These are phyloP conservation scores for Penicillium verrucosum DNA, from an alignment of 2,329 filamentous ascomycete species.

Conservation along the genomic window DNA sequence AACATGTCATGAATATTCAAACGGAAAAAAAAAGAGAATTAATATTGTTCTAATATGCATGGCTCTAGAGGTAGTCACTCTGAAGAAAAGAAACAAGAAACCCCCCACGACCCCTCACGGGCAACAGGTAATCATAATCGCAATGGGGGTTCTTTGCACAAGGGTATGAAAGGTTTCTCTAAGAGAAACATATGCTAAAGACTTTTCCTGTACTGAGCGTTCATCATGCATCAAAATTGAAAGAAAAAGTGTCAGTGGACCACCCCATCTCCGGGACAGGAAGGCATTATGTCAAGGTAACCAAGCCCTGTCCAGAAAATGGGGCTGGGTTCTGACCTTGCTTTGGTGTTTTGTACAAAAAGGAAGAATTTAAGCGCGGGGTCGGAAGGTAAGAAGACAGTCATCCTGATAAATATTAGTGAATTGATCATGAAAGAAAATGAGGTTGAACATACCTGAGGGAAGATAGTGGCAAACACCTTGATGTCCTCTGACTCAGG, in stretches of 20 bases:
- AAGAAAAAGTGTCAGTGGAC: conserved; percentile 7
- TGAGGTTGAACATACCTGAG: conserved; percentile 60
- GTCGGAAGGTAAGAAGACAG: conserved; percentile 71
- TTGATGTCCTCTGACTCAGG: conserved; percentile 88
- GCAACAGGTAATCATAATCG: conserved; percentile 13
- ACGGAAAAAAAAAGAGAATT: conserved; percentile 15
- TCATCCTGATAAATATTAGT: conserved; percentile 61
- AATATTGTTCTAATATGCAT: conserved; percentile 27
- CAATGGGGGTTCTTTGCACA: conserved; percentile 5
- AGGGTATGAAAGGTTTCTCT: conserved; percentile 9
- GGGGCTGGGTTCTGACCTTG: conserved; percentile 16
- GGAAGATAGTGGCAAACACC: conserved; percentile 98
- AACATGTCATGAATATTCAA: not conserved
- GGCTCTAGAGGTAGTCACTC: conserved; percentile 13
- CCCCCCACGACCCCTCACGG: conserved; percentile 9
- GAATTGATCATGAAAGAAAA: conserved; percentile 9
- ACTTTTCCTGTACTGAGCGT: conserved; percentile 7
- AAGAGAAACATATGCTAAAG: not conserved
- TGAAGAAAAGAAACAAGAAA: conserved; percentile 11
- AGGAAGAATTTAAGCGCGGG: conserved; percentile 35
- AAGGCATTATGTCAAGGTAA: conserved; percentile 13
- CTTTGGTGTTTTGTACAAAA: conserved; percentile 16
- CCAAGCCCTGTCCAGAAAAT: conserved; percentile 18
- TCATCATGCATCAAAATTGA: conserved; percentile 12
- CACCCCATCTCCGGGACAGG: conserved; percentile 26